Conservation (phyloP, 495 filamentous ascomycete species). For the Amniculicola lignicola region DNA sequence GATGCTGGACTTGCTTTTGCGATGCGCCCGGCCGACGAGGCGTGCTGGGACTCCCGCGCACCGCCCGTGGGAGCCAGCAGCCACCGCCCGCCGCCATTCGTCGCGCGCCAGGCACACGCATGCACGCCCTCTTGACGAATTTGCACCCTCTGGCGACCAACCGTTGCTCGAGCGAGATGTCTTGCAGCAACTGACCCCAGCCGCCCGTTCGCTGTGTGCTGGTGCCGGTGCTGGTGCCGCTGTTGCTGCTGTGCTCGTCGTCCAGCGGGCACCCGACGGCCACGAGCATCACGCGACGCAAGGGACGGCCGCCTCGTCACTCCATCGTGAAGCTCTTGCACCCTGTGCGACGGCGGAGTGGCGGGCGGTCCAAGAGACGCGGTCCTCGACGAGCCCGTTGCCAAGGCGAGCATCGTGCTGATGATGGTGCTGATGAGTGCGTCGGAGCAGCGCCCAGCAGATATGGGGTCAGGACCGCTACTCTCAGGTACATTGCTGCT, state of each 20-base stretch:
- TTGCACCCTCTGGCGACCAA: neutral
- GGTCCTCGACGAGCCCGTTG: constrained; percentile 1
- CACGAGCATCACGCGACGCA: too few relatives aligned
- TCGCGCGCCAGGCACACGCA: too few relatives aligned
- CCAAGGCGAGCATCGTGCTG: constrained; percentile 2
- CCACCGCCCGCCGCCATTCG: neutral
- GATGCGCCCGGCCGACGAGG: too few relatives aligned
- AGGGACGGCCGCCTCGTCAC: too few relatives aligned
- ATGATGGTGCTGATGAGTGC: neutral
- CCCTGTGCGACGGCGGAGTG: neutral
- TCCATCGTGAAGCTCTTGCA: too few relatives aligned
- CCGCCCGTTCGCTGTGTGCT: neutral
- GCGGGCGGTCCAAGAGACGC: too few relatives aligned
- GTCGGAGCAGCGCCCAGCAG: neutral
- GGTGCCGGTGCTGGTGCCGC: neutral
- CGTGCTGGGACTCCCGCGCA: too few relatives aligned
- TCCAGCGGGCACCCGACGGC: too few relatives aligned
- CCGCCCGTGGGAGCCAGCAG: neutral
- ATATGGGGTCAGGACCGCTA: constrained; percentile 6
- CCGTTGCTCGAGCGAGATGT: neutral
- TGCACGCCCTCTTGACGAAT: neutral
- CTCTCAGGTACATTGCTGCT: constrained; percentile 10
- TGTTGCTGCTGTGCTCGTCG: too few relatives aligned
- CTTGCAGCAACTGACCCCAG: neutral
- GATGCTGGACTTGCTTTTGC: too few relatives aligned